Base-by-base conservation (phyloP, 768 basidiomycete species). In the Favolaschia claudopus region DNA sequence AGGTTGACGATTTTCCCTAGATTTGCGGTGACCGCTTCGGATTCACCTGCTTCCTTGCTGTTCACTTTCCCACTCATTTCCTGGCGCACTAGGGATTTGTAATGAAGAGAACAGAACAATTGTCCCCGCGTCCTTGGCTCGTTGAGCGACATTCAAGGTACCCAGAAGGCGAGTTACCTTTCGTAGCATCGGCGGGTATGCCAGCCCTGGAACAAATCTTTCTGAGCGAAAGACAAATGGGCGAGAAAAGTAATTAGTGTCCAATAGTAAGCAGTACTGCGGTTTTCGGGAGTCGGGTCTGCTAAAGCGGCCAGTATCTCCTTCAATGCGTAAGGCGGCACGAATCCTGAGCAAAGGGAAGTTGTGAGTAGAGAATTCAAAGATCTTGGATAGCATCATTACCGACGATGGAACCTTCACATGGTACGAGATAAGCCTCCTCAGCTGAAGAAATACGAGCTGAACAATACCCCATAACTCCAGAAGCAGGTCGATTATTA, bases 1-100 rank as follows among this genome's bases (percentile, higher is more conserved):
- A 91, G 75, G 67, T 91, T 89, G 8, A 89, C 83, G 28, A 91
- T 87, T 69, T 86, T 87, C 5, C 87, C 87, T n/a, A 90, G 73
- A 62, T 88, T 85, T 3, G 87, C 86, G 60, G 71, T 76, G 32
- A 73, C 74, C 22, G 72, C 72, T 27, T 78, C 74, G 17, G 72
- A 70, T 24, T 78, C 73, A 45, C 78, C 73, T 15, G 67, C 77
- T 14, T 77, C 74, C 15, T 73, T 28, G 2, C 31, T 62, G 32
- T 73, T 72, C 19, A 78, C 68, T 47, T 80, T 78, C 14, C 85
- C 84, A 61, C 79, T 80, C 51, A 87, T 70, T 65, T 89, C 87
- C 43, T 82, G 80, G 37, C 88, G 69, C 66, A 79, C 86, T 45
- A 91, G 70, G 0, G 88, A 82, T 69, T 91, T 91, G 67, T 86